Evolutionary conservation across 2,329 filamentous ascomycete genomes (phyloP), one percentile per base, ranked within the genome.

Genomic region (Talaromyces albobiverticillius): DNA sequence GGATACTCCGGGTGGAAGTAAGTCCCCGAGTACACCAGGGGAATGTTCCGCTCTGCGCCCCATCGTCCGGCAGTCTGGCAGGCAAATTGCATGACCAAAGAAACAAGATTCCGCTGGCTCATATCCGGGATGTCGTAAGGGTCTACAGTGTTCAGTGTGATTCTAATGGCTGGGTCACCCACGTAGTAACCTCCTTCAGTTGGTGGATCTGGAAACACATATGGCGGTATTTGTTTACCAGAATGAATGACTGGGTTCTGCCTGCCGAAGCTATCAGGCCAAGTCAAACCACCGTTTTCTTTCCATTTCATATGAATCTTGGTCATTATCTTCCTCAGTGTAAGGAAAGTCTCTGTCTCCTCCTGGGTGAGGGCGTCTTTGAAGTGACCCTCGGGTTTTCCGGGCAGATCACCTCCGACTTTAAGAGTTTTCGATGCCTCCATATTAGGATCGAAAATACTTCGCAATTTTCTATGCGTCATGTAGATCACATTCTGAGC

Each of bases 11-110:
- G 68, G 43, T 71, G 61, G 53, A 70, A 69, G 62, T 61, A 66
- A 26, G 71, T 71, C 9, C 70, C 70, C 36, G 71, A 63, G 42
- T 67, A 72, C 18, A 72, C 59, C 14, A 60, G 58, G 6, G 70
- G 69, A 22, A 72, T 71, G 51, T 71, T 68, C 46, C 70, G 68
- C 43, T 67, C 60, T 3, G 69, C 66, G 43, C 64, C 64, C 66
- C 71, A 72, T 40, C 61, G 64, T 4, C 64, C 70, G 2, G 68
- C 61, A 26, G 72, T 59, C 55, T 69, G 66, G 18, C 70, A 70
- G 14, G 79, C 82, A 20, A 85, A 65, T 55, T 83, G 67, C 83
- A 86, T 87, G 32, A 75, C 60, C 47, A 80, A 73, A 3, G 69
- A 66, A 45, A 78, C 66, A 25, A 79, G 63, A 45, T 76, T 67